Evolutionary conservation across 148 eudicot genomes (phyloP), one percentile per base, ranked within the genome.

Genomic region (Fagopyrum homotropicum): DNA sequence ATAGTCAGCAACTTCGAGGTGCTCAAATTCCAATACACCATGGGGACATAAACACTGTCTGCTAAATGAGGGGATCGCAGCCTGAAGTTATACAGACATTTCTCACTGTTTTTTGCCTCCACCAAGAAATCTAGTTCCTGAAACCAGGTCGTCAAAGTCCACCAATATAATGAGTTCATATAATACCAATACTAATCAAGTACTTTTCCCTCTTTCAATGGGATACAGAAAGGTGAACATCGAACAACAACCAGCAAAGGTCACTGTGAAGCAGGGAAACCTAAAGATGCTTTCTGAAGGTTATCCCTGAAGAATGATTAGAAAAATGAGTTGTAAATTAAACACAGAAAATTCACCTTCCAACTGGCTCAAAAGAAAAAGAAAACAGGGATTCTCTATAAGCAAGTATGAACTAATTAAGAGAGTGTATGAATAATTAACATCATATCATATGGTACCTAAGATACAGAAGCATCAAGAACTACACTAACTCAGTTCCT

Each of bases 81-180:
- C 82, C 82, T 86, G 83, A 95, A 95, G 85, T 95, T 95, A 54
- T 86, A 86, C 85, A 95, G 81, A 81, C 98, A 92, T 85, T 87
- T 92, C 68, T 87, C 74, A 61, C 96, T 92, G 88, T 90, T 95
- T 86, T 86, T 85, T 55, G 97, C 98, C 86, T 95, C 98, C 75
- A 85, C 79, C 84, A 86, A 80, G 82, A 95, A 95, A 86, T 95
- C 97, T 79, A 95, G 83, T 77, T 95, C 98, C 98, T 95, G 83
- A 79, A 54, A 91, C 46, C 71, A 66, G 3, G 71, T 66, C 46
- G 71, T 17, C 47, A 66, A 66, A 66, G 29, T 66, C 43, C 45
- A 40, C 43, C 47, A 66, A 26, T 4, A 63, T 29, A 63, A 63
- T 66, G 47, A 64, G 3, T 66, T 66, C 10, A 12, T 63, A 10